Evolutionary conservation across 441 rosid species (phyloP).

Genomic region (Populus trichocarpa): DNA sequence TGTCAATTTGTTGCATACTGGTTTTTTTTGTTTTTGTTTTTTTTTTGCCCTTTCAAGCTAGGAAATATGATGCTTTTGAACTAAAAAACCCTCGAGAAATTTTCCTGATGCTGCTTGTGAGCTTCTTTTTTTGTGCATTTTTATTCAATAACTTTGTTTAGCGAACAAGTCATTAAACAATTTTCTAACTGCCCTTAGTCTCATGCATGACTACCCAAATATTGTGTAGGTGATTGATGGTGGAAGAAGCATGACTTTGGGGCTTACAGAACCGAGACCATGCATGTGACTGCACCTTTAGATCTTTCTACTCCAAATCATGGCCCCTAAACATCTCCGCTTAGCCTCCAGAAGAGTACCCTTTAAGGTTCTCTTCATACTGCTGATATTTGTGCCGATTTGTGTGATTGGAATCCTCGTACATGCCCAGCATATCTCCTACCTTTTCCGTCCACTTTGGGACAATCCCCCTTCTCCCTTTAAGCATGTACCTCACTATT

Average conservation of each 20-base stretch:
- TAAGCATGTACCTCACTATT: conserved; percentile 68
- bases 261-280: conserved; percentile 1
- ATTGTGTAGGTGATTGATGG: conserved; percentile 8
- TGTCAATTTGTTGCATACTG: no score
- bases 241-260: conserved; percentile 6
- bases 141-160: not conserved
- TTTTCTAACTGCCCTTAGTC: not conserved
- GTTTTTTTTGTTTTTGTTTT: no score
- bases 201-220: not conserved
- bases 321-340: conserved; percentile 44
- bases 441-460: conserved; percentile 81
- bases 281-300: conserved; percentile 15
- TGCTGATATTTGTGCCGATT: conserved; percentile 44
- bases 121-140: not conserved
- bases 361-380: conserved; percentile 27
- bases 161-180: not conserved
- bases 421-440: conserved; percentile 48
- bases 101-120: not conserved
- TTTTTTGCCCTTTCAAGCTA: no score
- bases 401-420: conserved; percentile 44
- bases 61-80: not conserved
- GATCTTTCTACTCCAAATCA: conserved; percentile 25
- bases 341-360: conserved; percentile 29
- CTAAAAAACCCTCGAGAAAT: not conserved
- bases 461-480: conserved; percentile 76